phyloP scores from a whole-genome alignment of 345 rosid genomes.

The Brassica incana region DNA sequence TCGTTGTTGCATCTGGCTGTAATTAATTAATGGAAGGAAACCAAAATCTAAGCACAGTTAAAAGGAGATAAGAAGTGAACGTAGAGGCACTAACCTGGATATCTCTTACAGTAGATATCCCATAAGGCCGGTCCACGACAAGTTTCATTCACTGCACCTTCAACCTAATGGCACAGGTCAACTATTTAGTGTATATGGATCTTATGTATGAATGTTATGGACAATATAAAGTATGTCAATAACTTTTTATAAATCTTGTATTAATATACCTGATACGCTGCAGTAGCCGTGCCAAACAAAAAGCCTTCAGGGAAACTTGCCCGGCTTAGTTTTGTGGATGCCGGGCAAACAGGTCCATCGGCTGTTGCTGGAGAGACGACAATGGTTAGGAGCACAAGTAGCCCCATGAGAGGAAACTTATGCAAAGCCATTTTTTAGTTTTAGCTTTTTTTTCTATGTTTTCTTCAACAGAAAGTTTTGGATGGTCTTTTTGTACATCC shows the following conservation, averaged over 20 bases:
- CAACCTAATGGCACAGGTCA: constrained; percentile 19
- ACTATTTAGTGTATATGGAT: not conserved
- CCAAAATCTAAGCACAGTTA: not conserved
- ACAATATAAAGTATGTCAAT: not conserved
- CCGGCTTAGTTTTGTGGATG: not conserved
- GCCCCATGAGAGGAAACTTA: not conserved
- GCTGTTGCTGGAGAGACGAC: not conserved
- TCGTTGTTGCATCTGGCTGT: constrained; percentile 21
- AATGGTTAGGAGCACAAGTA: not conserved
- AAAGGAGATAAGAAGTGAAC: not conserved
- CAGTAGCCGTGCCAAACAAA: not conserved
- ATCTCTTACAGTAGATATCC: constrained; percentile 37
- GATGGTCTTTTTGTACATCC: not conserved
- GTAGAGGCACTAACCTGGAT: constrained; percentile 22
- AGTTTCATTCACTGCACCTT: constrained; percentile 30
- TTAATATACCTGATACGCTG: constrained; percentile 29
- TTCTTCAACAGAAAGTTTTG: not conserved
- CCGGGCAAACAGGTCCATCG: not conserved
- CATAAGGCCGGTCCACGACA: constrained; percentile 41
- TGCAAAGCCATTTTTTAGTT: not conserved
- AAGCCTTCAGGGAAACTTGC: not conserved
- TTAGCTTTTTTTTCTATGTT: not conserved
- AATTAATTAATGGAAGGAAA: not conserved
- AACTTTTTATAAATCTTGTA: not conserved
- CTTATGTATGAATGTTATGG: not conserved